Base-by-base conservation (phyloP, 805 yeast species). In the Jamesozyma gamospora region DNA sequence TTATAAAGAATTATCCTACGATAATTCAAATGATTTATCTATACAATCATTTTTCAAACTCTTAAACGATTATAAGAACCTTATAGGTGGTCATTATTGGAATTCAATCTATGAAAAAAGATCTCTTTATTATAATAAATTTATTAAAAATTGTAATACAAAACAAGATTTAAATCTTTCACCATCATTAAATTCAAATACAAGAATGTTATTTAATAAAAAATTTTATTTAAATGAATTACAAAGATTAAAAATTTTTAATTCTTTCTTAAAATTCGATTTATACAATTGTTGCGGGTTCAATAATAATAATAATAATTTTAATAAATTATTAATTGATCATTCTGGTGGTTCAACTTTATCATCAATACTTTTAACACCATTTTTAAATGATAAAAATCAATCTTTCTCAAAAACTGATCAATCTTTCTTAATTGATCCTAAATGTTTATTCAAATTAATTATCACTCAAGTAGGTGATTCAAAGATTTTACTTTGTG, bases 401-500 rank as follows among this genome's bases (percentile, higher is more conserved):
- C 21, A 28, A 11, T 16, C 12, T 6, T 13, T 29, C 9, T 36
- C 41, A 19, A 44, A 49, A 3, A 45, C 39, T 10, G 60, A 57
- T 24, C 56, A 59, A 37, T 46, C 60, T 2, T 61, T 58, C 37
- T 55, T 60, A 28, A 45, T 88, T 63, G 76, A 79, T 44, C 74
- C 78, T n/a, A 66, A 70, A 8, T 79, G 82, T 3, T 64, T 81
- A 11, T 69, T 85, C 17, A 77, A 77, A 50, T 60, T 92, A 17
- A 71, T 83, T 1, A 74, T 88, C 15, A 88, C 94, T 1, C 98
- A 92, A 55, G 78, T 90, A 12, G 98, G 98, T 5, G 98, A 92
- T 56, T 82, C 96, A 3, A 74, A 83, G 45, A 86, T 94, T 5
- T 71, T 92, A 2, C 51, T 92, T n/a, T 82, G 92, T 47, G 97